Evolutionary conservation across 768 basidiomycete species (phyloP), one percentile per base, ranked within the genome.

Genomic region (Kwoniella sp.): DNA sequence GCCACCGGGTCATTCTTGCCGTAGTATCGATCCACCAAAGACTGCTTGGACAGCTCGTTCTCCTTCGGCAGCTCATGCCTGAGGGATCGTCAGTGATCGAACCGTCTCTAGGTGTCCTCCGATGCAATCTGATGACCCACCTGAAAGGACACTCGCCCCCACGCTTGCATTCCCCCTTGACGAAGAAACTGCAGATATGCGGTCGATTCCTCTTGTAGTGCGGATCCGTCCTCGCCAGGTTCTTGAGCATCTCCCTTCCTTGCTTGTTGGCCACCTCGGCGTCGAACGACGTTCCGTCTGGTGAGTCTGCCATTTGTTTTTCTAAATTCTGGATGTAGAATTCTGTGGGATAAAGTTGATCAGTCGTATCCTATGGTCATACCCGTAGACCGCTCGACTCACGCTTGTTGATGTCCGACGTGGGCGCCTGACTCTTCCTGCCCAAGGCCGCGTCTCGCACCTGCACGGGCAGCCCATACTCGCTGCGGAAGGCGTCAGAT

Each of bases 181-280:
- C 84, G 70, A 85, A 98, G 80, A 98, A 98, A 2, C 88, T 89
- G 73, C 95, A 99, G 12, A 95, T 69, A 60, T 96, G 87, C 39
- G 95, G 89, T 49, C 87, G 78, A 76, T 98, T 99, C 50, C 93
- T 84, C 75, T 96, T 95, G 78, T 98, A 98, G 73, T 90, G 90
- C 0, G 95, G 95, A 65, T 98, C 93, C 26, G 88, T 88, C 60
- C 93, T 82, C 20, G 95, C 95, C 10, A 99, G 77, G 59, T 87
- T 83, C 76, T 98, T 96, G 48, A 99, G 77, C 88, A 98, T 92
- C 67, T 99, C 95, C 73, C 92, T 90, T 22, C 89, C 91, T 3
- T 88, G 88, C 19, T 85, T 83, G 22, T 80, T 80, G 7, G 88
- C 80, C 20, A 82, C 50, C 29, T 67, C 59, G 1, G 68, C 57